Base-by-base conservation (phyloP, 371 early-diverging fungal species). In the Mucor indicus region DNA sequence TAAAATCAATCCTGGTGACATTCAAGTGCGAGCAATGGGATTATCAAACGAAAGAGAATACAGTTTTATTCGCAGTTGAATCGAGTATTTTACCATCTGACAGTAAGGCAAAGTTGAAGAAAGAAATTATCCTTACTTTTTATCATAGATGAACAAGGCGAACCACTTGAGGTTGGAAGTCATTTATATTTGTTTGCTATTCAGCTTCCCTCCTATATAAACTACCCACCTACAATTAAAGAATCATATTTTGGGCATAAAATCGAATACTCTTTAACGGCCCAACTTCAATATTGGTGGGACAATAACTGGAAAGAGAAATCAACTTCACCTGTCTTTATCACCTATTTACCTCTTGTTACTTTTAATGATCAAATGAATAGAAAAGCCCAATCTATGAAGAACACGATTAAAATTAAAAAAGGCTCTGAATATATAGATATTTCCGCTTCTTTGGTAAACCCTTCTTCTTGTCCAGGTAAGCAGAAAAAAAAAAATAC, bases 141-240 rank as follows among this genome's bases (percentile, higher is more conserved):
- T 33, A 13, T 11, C 35, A 33, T 33, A 11, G 4, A 13, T 33
- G n/a, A 4, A 33, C 11, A 33, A 47, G 38, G 27, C 15, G 21
- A 12, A 11, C 12, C 22, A 7, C 22, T 38, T 13, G 32, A 59
- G 17, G 35, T 36, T 1, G 75, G 71, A 7, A 62, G 55, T 27
- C 71, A 70, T 35, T 52, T 75, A 35, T 68, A 69, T 32, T 39
- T 75, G 21, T 75, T 75, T 60, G 71, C 71, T 24, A 66, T 75
- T 24, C 60, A 69, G 29, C 15, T 75, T 17, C 75, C 75, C 31
- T 47, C 48, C 38, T 35, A 27, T 23, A 46, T 59, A 11, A 75
- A 75, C 42, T 75, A 68, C 33, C 75, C 75, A 19, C 71, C 75
- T 0, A 66, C 69, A 1, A 63, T 75, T 4, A 43, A 42, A 4